Percentiles rank a stretch among this genome's conserved stretches.
Evolutionary conservation across 2,329 filamentous ascomycete species (phyloP).

Genomic region (Aspergillus persii): DNA sequence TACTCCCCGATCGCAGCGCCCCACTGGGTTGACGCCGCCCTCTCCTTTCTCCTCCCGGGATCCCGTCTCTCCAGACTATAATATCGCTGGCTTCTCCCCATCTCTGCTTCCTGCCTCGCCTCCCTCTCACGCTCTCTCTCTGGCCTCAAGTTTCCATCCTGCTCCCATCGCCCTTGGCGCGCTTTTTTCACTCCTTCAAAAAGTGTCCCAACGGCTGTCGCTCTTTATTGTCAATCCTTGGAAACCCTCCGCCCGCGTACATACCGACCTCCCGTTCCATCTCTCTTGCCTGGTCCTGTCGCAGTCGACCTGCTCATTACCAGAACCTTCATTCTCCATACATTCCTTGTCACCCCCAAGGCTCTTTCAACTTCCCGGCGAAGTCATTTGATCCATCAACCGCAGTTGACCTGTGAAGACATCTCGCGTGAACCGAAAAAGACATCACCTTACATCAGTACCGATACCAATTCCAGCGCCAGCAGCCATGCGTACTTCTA

Average conservation of each 20-base stretch:
- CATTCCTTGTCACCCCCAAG: background rate
- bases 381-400: constrained; percentile 26
- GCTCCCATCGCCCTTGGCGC: constrained; percentile 19
- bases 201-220: constrained; percentile 32
- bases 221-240: constrained; percentile 27
- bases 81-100: constrained; percentile 14
- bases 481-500: constrained; percentile 32
- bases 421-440: constrained; percentile 7
- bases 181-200: constrained; percentile 34
- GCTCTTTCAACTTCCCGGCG: constrained; percentile 33
- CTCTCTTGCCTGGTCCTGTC: constrained; percentile 9
- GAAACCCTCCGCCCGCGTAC: constrained; percentile 10
- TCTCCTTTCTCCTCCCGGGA: constrained; percentile 13
- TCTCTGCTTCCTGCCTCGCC: constrained; percentile 17
- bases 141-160: constrained; percentile 14
- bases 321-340: constrained; percentile 7
- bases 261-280: constrained; percentile 1
- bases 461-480: background rate
- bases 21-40: constrained; percentile 11
- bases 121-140: constrained; percentile 16
- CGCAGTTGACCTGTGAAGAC: constrained; percentile 33
- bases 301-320: constrained; percentile 37
- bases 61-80: constrained; percentile 11
- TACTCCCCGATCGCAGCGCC: constrained; percentile 19
- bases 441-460: background rate